Conservation (phyloP, 1,139 yeast species). For the Magnusiomyces suaveolens region DNA sequence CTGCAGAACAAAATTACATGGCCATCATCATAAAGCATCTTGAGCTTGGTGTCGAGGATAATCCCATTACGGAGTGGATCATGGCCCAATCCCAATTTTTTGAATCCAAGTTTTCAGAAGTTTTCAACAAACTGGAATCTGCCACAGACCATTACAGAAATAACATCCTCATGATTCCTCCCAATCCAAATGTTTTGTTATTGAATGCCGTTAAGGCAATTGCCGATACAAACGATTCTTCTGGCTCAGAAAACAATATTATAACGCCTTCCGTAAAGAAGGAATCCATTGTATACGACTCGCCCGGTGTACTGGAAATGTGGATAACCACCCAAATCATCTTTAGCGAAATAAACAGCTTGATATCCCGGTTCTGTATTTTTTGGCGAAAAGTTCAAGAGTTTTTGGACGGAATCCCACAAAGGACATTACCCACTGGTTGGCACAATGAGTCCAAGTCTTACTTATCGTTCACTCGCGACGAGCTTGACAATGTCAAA, state of each 20-base stretch:
- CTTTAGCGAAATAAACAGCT: conserved; percentile 35
- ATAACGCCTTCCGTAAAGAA: conserved; percentile 12
- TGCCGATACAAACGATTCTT: conserved; percentile 6
- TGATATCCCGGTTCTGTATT: conserved; percentile 31
- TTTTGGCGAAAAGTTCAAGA: conserved; percentile 42
- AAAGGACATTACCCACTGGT: conserved; percentile 36
- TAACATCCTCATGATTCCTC: conserved; percentile 26
- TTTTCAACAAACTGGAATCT: conserved; percentile 31
- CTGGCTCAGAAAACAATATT: conserved; percentile 1
- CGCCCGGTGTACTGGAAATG: conserved; percentile 42
- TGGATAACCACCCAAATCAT: conserved; percentile 44
- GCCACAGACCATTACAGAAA: conserved; percentile 30
- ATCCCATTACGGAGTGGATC: conserved; percentile 59
- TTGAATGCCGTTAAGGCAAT: conserved; percentile 17
- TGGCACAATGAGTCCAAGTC: conserved; percentile 35
- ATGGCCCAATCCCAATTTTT: conserved; percentile 39
- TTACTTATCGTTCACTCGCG: conserved; percentile 27
- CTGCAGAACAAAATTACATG: conserved; percentile 41
- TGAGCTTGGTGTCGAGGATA: conserved; percentile 50
- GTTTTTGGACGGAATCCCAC: conserved; percentile 39
- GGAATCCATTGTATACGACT: conserved; percentile 31
- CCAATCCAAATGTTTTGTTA: conserved; percentile 20
- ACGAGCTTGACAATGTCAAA: conserved; percentile 25
- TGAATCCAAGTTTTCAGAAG: conserved; percentile 33
- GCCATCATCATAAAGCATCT: conserved; percentile 49